phyloP scores from a whole-genome alignment of 2,329 filamentous ascomycete species.

The Paramyrothecium roridum region DNA sequence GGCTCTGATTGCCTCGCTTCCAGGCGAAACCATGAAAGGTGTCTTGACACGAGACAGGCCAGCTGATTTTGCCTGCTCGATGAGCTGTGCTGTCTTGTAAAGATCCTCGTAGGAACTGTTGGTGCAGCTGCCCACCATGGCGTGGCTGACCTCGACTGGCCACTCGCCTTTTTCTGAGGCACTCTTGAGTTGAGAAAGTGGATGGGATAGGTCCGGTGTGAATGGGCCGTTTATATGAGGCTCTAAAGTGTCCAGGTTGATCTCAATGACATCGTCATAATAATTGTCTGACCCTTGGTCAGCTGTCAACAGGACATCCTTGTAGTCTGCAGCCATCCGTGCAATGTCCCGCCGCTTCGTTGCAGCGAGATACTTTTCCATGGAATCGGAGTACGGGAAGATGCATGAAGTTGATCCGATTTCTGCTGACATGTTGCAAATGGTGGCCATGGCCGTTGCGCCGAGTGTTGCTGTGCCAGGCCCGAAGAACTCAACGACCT shows the following conservation, averaged over 20 bases:
- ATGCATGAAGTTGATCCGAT: constrained; percentile 32
- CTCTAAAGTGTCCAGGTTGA: constrained; percentile 27
- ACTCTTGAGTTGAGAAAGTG: constrained; percentile 23
- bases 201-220: constrained; percentile 28
- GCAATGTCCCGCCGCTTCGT: constrained; percentile 23
- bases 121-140: constrained; percentile 30
- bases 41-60: constrained; percentile 23
- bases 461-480: constrained; percentile 25
- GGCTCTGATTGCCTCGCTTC: constrained; percentile 28
- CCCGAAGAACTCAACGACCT: constrained; percentile 31
- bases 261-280: constrained; percentile 30
- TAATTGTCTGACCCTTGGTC: constrained; percentile 24
- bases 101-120: constrained; percentile 34
- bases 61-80: constrained; percentile 23
- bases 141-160: constrained; percentile 23
- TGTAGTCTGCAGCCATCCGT: constrained; percentile 15
- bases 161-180: constrained; percentile 21
- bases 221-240: constrained; percentile 31
- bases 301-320: constrained; percentile 17
- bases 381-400: constrained; percentile 29
- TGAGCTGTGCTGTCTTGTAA: constrained; percentile 21
- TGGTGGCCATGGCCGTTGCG: constrained; percentile 32
- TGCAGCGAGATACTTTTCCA: constrained; percentile 25
- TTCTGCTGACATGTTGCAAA: constrained; percentile 34
- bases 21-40: constrained; percentile 25